Base-by-base conservation (phyloP, 495 filamentous ascomycete species). In the Penicillium silybi region DNA sequence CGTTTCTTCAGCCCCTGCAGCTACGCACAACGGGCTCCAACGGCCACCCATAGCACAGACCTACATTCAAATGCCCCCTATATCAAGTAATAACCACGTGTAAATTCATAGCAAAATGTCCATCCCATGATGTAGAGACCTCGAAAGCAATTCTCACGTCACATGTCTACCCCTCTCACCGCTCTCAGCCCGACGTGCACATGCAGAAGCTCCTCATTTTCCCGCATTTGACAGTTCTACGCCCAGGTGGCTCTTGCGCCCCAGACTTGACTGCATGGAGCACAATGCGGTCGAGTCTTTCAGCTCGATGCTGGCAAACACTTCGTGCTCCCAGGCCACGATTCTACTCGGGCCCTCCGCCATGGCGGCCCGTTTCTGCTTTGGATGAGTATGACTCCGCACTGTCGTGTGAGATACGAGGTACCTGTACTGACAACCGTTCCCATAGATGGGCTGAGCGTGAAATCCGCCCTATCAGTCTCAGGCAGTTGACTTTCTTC, bases 401-500 rank as follows among this genome's bases (percentile, higher is more conserved):
- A 4, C 3, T 10, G 29, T 32, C 29, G 13, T 17, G 6, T 20
- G 27, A 32, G 42, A 26, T 25, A 16, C 19, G 27, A 32, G 42
- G 34, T 25, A 16, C 19, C 27, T 7, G 23, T 26, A 50, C 40
- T 22, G 19, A 35, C 39, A 15, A 6, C 22, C 0, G 22, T 23
- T 17, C 58, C n/a, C n/a, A n/a, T n/a, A 95, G 90, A 76, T 97
- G 88, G 88, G 90, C 93, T 37, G 83, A 86, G 52, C 85, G 86
- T 45, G 84, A 90, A 62, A 88, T 90, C 8, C 79, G 88, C 23
- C 90, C 92, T 1, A 95, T 97, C 62, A 91, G 87, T 68, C 73
- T 97, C 47, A 85, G 90, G 35, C 90, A 95, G 67, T 79, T 99
- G 58, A 97, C 93, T 62, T 95, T 97, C 58, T 99, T 97, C 64